These are phyloP conservation scores for Platanthera guangdongensis DNA, from an alignment of 106 monocot species.

Conservation along the genomic window DNA sequence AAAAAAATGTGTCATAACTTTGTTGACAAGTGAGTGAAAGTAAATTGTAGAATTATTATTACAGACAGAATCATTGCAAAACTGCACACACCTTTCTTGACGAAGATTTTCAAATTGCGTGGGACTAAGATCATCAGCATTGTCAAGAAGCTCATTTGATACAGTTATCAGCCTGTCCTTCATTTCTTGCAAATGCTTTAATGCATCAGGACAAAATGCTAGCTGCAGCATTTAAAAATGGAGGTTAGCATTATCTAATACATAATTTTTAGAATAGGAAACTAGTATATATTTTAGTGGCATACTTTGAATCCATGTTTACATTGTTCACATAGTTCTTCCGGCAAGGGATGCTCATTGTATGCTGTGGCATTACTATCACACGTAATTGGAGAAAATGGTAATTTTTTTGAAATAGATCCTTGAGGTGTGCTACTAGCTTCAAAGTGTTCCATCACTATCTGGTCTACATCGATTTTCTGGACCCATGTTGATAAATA, in stretches of 20 bases:
- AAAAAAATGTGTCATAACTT: neutral
- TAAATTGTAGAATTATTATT: neutral
- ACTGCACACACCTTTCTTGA: conserved; percentile 53
- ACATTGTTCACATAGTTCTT: conserved; percentile 61
- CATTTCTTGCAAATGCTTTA: conserved; percentile 69
- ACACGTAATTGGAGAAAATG: conserved; percentile 28
- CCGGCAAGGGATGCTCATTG: conserved; percentile 28
- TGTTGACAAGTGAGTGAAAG: neutral
- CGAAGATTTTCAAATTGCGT: conserved; percentile 50
- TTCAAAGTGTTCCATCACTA: conserved; percentile 86
- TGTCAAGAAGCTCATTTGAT: conserved; percentile 92
- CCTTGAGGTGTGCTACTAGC: conserved; percentile 49
- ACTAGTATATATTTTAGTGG: neutral
- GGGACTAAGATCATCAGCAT: conserved; percentile 49
- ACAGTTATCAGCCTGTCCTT: conserved; percentile 73
- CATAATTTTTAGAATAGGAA: neutral
- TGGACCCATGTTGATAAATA: conserved; percentile 20
- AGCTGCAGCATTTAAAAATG: conserved; percentile 38
- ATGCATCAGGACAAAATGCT: conserved; percentile 72
- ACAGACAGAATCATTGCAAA: neutral
- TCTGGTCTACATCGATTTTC: conserved; percentile 92
- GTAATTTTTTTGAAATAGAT: conserved; percentile 28
- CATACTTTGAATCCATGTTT: conserved; percentile 65
- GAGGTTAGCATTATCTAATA: conserved; percentile 1
- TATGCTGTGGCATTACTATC: conserved; percentile 2